Conservation (phyloP, 176 grass and related monocot genomes). For the Carex myosuroides region DNA sequence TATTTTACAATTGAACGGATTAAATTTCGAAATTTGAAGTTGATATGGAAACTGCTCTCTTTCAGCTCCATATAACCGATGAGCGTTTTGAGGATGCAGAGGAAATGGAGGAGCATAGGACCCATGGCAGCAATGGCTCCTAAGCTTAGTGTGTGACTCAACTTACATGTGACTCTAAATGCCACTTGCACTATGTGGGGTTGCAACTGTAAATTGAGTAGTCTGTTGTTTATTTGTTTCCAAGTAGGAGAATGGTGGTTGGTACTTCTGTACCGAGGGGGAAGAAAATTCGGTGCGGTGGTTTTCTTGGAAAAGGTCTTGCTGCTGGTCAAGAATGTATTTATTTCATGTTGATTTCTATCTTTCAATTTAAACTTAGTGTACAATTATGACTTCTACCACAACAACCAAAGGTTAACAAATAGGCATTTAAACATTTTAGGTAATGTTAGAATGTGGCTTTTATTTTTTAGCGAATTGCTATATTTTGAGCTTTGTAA, state of each 20-base stretch:
- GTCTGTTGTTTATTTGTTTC: slow-evolving; percentile 6
- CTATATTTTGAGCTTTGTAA: slow-evolving; percentile 10
- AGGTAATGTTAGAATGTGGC: neutral
- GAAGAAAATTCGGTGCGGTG: slow-evolving; percentile 15
- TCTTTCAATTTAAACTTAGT: slow-evolving; percentile 23
- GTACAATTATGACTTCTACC: slow-evolving; percentile 18
- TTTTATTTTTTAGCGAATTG: neutral
- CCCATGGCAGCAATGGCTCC: slow-evolving; percentile 33
- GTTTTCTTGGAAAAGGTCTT: slow-evolving; percentile 72
- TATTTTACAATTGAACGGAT: neutral
- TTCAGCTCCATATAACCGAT: slow-evolving; percentile 79
- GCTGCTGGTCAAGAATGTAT: slow-evolving; percentile 99
- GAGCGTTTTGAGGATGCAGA: slow-evolving; percentile 90
- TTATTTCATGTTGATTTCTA: slow-evolving; percentile 27
- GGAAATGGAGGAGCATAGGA: slow-evolving; percentile 40
- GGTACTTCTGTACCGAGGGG: neutral
- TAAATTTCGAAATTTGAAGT: neutral
- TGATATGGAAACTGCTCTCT: neutral
- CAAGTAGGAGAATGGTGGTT: neutral
- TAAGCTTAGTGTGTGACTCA: slow-evolving; percentile 21
- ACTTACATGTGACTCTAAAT: slow-evolving; percentile 14
- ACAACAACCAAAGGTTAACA: slow-evolving; percentile 11
- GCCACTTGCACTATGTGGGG: slow-evolving; percentile 17
- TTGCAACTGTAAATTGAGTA: slow-evolving; percentile 11
- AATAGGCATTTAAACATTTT: slow-evolving; percentile 8